Evolutionary conservation across 1,139 yeast genomes (phyloP).

Genomic region (Sugiyamaella sp.): DNA sequence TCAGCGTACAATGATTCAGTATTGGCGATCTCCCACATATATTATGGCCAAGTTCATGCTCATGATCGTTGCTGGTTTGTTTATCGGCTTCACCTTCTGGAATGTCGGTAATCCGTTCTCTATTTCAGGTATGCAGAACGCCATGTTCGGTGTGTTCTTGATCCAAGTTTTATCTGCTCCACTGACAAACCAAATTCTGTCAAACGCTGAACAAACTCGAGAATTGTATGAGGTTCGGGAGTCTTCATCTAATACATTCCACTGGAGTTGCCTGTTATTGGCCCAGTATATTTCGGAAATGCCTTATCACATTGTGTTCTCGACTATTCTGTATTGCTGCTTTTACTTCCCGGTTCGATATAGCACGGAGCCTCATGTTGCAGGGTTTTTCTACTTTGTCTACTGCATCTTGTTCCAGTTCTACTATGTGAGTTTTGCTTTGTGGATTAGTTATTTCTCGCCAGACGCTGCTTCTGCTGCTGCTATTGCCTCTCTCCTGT

Average conservation of each 20-base stretch:
- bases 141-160: conserved; percentile 55
- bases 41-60: conserved; percentile 50
- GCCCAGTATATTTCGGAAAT: conserved; percentile 49
- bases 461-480: conserved; percentile 53
- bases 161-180: conserved; percentile 55
- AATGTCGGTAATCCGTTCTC: conserved; percentile 35
- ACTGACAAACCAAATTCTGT: conserved; percentile 58
- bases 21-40: conserved; percentile 52
- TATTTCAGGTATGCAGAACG: conserved; percentile 42
- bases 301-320: conserved; percentile 44
- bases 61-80: conserved; percentile 52
- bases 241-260: conserved; percentile 62
- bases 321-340: conserved; percentile 38
- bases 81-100: conserved; percentile 57
- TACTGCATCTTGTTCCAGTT: conserved; percentile 50
- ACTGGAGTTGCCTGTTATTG: conserved; percentile 53
- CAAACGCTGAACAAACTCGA: conserved; percentile 49
- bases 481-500: conserved; percentile 51
- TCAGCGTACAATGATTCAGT: conserved; percentile 44
- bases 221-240: conserved; percentile 66
- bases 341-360: conserved; percentile 50
- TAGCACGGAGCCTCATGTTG: conserved; percentile 45
- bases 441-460: conserved; percentile 49
- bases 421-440: conserved; percentile 52
- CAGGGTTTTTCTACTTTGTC: conserved; percentile 50